Evolutionary conservation across 1,284 basidiomycete genomes (phyloP), one percentile per base, ranked within the genome.

Genomic region (Pterulicium gracile): DNA sequence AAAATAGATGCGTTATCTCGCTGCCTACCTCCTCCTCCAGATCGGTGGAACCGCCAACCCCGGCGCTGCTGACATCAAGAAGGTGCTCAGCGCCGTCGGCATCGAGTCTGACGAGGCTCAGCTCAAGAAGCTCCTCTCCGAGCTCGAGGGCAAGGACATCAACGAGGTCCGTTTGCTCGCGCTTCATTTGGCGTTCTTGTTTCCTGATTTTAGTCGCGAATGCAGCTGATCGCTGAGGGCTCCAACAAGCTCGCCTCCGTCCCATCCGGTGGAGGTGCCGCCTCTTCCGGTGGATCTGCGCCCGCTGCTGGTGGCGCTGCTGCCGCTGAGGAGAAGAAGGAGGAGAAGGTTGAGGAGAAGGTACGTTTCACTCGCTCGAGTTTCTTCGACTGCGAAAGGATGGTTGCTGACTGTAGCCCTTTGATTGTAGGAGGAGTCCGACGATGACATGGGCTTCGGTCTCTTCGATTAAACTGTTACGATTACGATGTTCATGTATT

Each of bases 21-120:
- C 94, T 73, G 92, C 91, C 58, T 98, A 97, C 78, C 81, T 99
- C 56, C 90, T 99, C 67, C 91, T 98, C 71, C 86, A 89, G 69
- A 79, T 84, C 65, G 96, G 92, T 58, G 96, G 96, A 54, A 97
- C 98, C 67, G 66, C 79, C 60, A 81, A 77, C 55, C 96, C 96
- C 55, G 83, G 86, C 50, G 89, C 90, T 52, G 77, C 66, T 47
- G 95, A 98, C 68, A 77, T 99, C 73, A 94, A 85, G 74, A 81
- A 81, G 58, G 81, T 98, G 61, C 84, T 99, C 56, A 69, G 66
- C 54, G 75, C 85, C 52, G 95, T 93, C 60, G 92, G 88, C 58
- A 84, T 97, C 60, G 92, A 96, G 66, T 76, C 82, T 47, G 94
- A 98, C 56, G 76, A 86, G 3, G 82, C 81, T 50, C 87, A 89